These are phyloP conservation scores for Phoma sp. DNA, from an alignment of 2,329 filamentous ascomycete species.

Conservation along the genomic window DNA sequence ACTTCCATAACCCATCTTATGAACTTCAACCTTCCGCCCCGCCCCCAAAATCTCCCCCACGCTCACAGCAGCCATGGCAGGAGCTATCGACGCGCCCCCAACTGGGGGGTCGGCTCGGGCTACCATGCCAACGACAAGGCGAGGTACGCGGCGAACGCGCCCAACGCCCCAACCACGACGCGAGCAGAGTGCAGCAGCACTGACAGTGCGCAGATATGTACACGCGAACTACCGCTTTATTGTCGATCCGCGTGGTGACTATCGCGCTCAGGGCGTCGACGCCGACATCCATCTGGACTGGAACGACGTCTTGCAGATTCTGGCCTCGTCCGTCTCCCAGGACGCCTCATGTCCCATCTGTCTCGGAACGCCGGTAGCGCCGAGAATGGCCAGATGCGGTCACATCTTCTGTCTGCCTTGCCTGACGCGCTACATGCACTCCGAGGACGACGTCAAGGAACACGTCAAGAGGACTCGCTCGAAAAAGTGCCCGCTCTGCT, in stretches of 20 bases:
- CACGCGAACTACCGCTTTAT: slow-evolving; percentile 98
- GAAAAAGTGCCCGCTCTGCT: slow-evolving; percentile 97
- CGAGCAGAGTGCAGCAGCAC: background rate
- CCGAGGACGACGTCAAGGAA: slow-evolving; percentile 67
- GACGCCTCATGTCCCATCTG: slow-evolving; percentile 91
- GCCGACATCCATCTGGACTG: slow-evolving; percentile 91
- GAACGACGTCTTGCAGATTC: slow-evolving; percentile 86
- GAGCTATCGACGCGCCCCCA: slow-evolving; percentile 69
- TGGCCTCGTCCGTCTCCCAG: slow-evolving; percentile 90
- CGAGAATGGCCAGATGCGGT: slow-evolving; percentile 95
- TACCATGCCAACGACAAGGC: slow-evolving; percentile 92
- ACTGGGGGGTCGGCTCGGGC: slow-evolving; percentile 85
- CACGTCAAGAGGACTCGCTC: slow-evolving; percentile 76
- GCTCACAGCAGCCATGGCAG: slow-evolving; percentile 63
- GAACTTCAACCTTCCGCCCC: slow-evolving; percentile 83
- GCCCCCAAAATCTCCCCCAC: slow-evolving; percentile 66
- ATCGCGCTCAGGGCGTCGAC: slow-evolving; percentile 80
- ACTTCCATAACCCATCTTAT: slow-evolving; percentile 97
- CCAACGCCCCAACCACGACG: background rate
- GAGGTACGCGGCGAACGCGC: slow-evolving; percentile 58
- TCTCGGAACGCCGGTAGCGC: slow-evolving; percentile 87
- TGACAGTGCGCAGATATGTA: slow-evolving; percentile 66
- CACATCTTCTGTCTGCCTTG: slow-evolving; percentile 97
- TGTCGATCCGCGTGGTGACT: slow-evolving; percentile 81
- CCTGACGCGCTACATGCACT: slow-evolving; percentile 93